Evolutionary conservation across 2,329 filamentous ascomycete genomes (phyloP).

Genomic region (Arachnopeziza araneosa): DNA sequence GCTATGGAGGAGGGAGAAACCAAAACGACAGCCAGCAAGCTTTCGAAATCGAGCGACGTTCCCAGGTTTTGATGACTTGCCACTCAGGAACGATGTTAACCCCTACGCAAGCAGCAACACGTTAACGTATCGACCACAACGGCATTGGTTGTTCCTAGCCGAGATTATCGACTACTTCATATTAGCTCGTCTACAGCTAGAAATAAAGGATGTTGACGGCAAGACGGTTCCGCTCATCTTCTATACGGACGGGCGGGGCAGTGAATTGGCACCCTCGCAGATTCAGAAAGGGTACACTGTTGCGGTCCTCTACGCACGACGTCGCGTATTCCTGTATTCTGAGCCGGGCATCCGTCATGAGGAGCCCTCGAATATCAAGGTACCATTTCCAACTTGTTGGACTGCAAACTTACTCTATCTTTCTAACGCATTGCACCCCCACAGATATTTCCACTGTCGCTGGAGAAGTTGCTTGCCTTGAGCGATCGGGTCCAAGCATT

Average conservation of each 20-base stretch:
- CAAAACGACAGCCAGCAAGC: constrained; percentile 8
- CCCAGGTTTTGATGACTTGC: constrained; percentile 13
- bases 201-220: constrained; percentile 24
- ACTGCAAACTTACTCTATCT: background rate
- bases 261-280: constrained; percentile 20
- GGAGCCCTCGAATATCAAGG: constrained; percentile 16
- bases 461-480: constrained; percentile 15
- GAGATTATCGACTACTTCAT: constrained; percentile 16
- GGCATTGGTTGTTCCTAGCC: constrained; percentile 20
- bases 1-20: constrained; percentile 20
- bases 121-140: too few relatives aligned
- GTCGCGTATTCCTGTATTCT: constrained; percentile 7
- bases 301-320: constrained; percentile 19
- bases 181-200: constrained; percentile 22
- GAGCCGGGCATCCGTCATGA: constrained; percentile 15
- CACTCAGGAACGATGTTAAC: constrained; percentile 11
- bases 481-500: constrained; percentile 20
- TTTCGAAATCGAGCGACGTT: constrained; percentile 22
- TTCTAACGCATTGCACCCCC: background rate
- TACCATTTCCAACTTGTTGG: constrained; percentile 9
- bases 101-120: too few relatives aligned
- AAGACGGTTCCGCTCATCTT: constrained; percentile 26
- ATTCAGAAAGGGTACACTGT: constrained; percentile 16
- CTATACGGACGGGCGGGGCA: constrained; percentile 24
- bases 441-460: constrained; percentile 18